A percentile compares a stretch with the other conserved stretches of the same genome.
phyloP scores from a whole-genome alignment of 208 protist genomes.

The Trichomonas vaginalis region DNA sequence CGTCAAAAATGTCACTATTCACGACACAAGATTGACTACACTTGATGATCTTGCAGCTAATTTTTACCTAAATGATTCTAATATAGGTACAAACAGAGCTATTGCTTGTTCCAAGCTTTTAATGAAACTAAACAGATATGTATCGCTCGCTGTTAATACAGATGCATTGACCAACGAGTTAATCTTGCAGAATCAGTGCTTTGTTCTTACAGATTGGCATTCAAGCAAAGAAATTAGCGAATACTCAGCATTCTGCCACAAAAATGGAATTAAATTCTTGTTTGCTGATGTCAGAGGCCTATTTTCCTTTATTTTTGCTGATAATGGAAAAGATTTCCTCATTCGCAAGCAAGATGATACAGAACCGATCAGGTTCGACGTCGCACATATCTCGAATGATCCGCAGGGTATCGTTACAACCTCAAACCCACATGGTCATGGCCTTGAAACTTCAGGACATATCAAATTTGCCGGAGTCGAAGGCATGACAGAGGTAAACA shows the following conservation, averaged over 20 bases:
- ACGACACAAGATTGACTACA: slow-evolving; percentile 44
- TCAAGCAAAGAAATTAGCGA: not conserved
- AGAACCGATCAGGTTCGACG: slow-evolving; percentile 22
- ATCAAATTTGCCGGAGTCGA: slow-evolving; percentile 58
- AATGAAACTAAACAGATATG: slow-evolving; percentile 63
- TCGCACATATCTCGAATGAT: slow-evolving; percentile 26
- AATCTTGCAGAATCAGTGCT: not conserved
- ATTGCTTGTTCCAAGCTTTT: slow-evolving; percentile 39
- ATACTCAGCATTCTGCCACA: slow-evolving; percentile 33
- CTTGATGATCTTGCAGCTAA: slow-evolving; percentile 54
- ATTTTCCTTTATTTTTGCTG: slow-evolving; percentile 37
- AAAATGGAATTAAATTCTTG: slow-evolving; percentile 33
- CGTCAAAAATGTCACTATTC: slow-evolving; percentile 58
- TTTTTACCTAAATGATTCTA: slow-evolving; percentile 59
- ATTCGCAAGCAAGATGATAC: slow-evolving; percentile 36
- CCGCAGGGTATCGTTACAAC: slow-evolving; percentile 48
- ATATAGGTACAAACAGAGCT: slow-evolving; percentile 56
- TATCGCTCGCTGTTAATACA: slow-evolving; percentile 30
- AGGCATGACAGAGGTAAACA: slow-evolving; percentile 57
- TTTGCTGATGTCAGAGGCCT: slow-evolving; percentile 29
- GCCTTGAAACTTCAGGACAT: slow-evolving; percentile 51
- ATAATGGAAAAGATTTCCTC: slow-evolving; percentile 36
- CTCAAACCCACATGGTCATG: slow-evolving; percentile 46
- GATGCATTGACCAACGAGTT: not conserved
- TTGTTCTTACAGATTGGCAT: not conserved